Percentiles rank a stretch among this genome's conserved stretches.
These are phyloP conservation scores for Phoenix dactylifera DNA, from an alignment of 176 grass and related monocot species.

Conservation along the genomic window DNA sequence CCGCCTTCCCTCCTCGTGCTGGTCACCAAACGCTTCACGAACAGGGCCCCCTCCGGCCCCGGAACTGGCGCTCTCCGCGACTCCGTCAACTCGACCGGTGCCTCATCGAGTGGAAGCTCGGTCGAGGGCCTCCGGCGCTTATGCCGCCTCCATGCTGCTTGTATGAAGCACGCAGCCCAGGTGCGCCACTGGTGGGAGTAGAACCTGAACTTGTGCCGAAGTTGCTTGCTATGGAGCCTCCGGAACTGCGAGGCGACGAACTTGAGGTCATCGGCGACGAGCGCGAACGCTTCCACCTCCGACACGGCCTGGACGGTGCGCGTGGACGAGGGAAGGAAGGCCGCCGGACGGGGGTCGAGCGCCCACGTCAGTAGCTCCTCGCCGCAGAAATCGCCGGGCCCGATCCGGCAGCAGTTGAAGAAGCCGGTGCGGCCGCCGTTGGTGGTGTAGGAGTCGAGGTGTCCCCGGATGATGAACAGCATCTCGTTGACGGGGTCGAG, in stretches of 20 bases:
- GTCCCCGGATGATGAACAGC: slow-evolving; percentile 91
- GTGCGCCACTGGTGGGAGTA: slow-evolving; percentile 93
- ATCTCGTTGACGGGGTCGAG: slow-evolving; percentile 78
- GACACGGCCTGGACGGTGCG: slow-evolving; percentile 79
- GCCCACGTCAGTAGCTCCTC: slow-evolving; percentile 97
- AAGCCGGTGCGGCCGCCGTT: slow-evolving; percentile 76
- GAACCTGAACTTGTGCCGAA: slow-evolving; percentile 80
- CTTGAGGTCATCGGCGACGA: slow-evolving; percentile 72
- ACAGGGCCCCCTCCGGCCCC: neutral
- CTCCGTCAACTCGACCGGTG: neutral
- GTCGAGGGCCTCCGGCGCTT: slow-evolving; percentile 58
- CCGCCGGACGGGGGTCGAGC: slow-evolving; percentile 49
- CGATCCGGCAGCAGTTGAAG: slow-evolving; percentile 90
- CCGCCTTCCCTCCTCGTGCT: slow-evolving; percentile 10
- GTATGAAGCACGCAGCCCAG: slow-evolving; percentile 94
- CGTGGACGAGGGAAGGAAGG: slow-evolving; percentile 61
- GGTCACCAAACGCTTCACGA: neutral
- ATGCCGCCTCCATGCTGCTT: slow-evolving; percentile 68
- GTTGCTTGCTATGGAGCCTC: slow-evolving; percentile 66
- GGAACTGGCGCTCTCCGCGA: neutral
- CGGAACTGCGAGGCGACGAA: slow-evolving; percentile 79
- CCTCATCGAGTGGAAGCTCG: slow-evolving; percentile 39
- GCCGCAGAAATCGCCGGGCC: slow-evolving; percentile 87
- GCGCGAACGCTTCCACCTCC: slow-evolving; percentile 91
- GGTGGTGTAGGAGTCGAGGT: slow-evolving; percentile 83